Evolutionary conservation across 345 rosid genomes (phyloP), one percentile per base, ranked within the genome.

Genomic region (Euphorbia peplus): DNA sequence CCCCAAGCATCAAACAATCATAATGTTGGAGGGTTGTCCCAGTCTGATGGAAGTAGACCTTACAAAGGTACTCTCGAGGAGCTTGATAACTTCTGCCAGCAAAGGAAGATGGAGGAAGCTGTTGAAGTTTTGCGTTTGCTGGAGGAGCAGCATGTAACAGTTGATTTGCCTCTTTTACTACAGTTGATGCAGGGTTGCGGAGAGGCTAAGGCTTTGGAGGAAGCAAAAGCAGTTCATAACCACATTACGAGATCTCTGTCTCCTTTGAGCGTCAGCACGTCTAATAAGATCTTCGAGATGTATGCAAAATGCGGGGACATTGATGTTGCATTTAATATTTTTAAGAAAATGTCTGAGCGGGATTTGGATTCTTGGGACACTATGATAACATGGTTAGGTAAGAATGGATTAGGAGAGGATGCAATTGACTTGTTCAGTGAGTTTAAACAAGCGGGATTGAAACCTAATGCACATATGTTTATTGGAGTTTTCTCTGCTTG

Each of bases 331-430:
- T 71, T 63, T 47, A 59, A 54, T 19, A 87, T 85, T 11, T 87
- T 93, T 18, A 73, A 85, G 57, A 69, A 68, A 58, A 88, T 93
- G 96, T 64, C 68, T 21, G 80, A 63, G 68, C 86, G 75, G 47
- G 78, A 79, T 81, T 72, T 82, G 79, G 76, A 84, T 24, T 75
- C 92, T 39, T 93, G 92, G 96, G 79, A 81, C 58, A 76, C 58
- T 24, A 79, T 91, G 80, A 89, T 88, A 61, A 82, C 79, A 66
- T 76, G 96, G 79, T 79, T 93, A n/a, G 88, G 90, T 2, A 87
- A 80, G 76, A 84, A 80, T 71, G 98, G 84, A 29, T 71, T 77
- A 9, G 97, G 90, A 70, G 96, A 93, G 83, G 95, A 93, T 58
- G 92, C 90, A 42, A 77, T 93, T 51, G 95, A 93, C 67, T 72